Evolutionary conservation across 163 green algal species (phyloP).

Genomic region (Scenedesmus sp.): DNA sequence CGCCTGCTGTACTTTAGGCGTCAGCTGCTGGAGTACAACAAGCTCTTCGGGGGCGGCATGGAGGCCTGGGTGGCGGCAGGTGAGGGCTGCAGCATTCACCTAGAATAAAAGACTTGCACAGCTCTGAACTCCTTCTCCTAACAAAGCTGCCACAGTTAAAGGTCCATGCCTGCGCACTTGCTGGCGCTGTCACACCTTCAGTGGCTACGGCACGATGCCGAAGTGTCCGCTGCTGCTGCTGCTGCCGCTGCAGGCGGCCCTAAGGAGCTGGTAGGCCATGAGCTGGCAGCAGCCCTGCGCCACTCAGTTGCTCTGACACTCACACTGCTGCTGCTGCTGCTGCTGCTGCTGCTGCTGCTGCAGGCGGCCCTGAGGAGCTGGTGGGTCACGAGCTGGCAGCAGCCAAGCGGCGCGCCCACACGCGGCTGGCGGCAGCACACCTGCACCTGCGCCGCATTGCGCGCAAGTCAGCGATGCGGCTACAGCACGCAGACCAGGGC

Average conservation of each 20-base stretch:
- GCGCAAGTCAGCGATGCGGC: slow-evolving; percentile 19
- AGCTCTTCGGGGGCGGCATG: slow-evolving; percentile 46
- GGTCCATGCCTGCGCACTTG: too few species aligned
- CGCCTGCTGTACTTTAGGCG: slow-evolving; percentile 58
- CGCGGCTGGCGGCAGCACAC: slow-evolving; percentile 9
- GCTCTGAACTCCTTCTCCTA: too few species aligned
- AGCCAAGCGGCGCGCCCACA: background rate
- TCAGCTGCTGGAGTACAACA: slow-evolving; percentile 51
- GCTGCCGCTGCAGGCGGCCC: background rate
- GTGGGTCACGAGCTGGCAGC: background rate
- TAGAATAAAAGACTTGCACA: too few species aligned
- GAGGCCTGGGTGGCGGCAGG: slow-evolving; percentile 38
- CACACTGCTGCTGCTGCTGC: too few species aligned
- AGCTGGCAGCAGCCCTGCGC: background rate
- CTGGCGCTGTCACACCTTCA: too few species aligned
- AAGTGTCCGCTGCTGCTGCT: background rate
- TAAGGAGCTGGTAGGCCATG: background rate
- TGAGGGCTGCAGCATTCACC: background rate
- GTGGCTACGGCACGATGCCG: too few species aligned
- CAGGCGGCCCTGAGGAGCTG: slow-evolving; percentile 11
- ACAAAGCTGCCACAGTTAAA: too few species aligned
- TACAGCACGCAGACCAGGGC: background rate
- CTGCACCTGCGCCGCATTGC: background rate
- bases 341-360: background rate
- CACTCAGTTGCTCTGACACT: background rate